A percentile compares a stretch with the other conserved stretches of the same genome.
Evolutionary conservation across 148 eudicot species (phyloP).

Genomic region (Talinum fruticosum): DNA sequence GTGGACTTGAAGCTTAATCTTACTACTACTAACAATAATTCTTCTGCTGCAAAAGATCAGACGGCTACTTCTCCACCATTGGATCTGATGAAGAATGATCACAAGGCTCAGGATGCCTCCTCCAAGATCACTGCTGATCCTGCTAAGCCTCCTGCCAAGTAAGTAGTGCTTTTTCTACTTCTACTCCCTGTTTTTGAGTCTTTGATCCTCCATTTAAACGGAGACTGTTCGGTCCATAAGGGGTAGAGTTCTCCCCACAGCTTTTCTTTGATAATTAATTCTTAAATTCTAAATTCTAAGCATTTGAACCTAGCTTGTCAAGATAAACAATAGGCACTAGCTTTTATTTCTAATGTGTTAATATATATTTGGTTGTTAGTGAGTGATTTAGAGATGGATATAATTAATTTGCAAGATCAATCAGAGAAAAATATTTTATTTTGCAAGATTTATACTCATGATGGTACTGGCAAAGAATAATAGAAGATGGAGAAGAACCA

Average conservation of each 20-base stretch:
- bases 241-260: not conserved
- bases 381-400: not conserved
- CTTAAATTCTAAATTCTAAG: not conserved
- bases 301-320: not conserved
- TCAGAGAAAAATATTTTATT: too few relatives aligned
- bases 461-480: not conserved
- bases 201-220: too few relatives aligned
- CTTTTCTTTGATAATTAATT: not conserved
- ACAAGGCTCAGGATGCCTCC: conserved; percentile 19
- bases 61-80: conserved; percentile 17
- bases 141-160: conserved; percentile 40
- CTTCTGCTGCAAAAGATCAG: conserved; percentile 5
- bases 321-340: not conserved
- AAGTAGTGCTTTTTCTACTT: conserved; percentile 8
- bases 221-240: too few relatives aligned
- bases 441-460: not conserved
- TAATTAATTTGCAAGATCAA: not conserved
- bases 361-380: not conserved
- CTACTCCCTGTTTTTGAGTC: not conserved
- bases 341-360: not conserved
- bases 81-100: conserved; percentile 24
- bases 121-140: conserved; percentile 31
- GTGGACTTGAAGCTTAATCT: conserved; percentile 27
- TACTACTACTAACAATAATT: conserved; percentile 7
- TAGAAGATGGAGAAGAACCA: conserved; percentile 3